These are phyloP conservation scores for Rhinocladiella mackenziei DNA, from an alignment of 2,329 filamentous ascomycete species.

Conservation along the genomic window DNA sequence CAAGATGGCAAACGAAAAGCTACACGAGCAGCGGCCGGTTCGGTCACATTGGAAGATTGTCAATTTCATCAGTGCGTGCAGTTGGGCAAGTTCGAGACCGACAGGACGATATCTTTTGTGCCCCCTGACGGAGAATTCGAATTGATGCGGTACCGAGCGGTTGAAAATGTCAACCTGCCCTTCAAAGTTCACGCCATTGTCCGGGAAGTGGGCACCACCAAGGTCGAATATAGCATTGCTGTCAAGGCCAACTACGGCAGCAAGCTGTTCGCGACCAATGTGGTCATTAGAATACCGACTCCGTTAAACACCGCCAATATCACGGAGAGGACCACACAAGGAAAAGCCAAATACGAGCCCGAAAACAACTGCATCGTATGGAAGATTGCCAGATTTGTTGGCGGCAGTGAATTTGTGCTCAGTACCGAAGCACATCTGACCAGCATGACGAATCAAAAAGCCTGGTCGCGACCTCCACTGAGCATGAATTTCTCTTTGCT, in stretches of 20 bases:
- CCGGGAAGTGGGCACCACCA: constrained; percentile 92
- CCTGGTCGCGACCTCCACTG: constrained; percentile 89
- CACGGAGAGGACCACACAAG: constrained; percentile 86
- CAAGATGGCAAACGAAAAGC: constrained; percentile 68
- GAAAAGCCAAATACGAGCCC: constrained; percentile 97
- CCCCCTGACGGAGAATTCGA: constrained; percentile 98
- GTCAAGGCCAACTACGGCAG: constrained; percentile 95
- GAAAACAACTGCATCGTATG: constrained; percentile 97
- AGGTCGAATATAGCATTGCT: constrained; percentile 97
- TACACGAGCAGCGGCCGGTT: constrained; percentile 90
- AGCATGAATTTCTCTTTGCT: constrained; percentile 88
- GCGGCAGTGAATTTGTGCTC: constrained; percentile 93
- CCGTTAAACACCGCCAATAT: constrained; percentile 95
- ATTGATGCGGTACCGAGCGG: constrained; percentile 96
- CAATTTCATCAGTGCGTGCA: constrained; percentile 99
- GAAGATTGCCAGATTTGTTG: constrained; percentile 98
- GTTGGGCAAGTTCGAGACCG: constrained; percentile 91
- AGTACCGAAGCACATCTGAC: constrained; percentile 90
- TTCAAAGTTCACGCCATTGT: constrained; percentile 99
- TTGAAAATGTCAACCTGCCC: constrained; percentile 95
- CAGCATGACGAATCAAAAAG: constrained; percentile 96
- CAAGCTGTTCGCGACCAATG: constrained; percentile 96
- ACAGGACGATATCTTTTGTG: constrained; percentile 94
- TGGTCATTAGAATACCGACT: constrained; percentile 88
- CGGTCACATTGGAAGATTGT: constrained; percentile 93